Evolutionary conservation across 305 asterid genomes (phyloP).

Genomic region (Fraxinus paxiana): DNA sequence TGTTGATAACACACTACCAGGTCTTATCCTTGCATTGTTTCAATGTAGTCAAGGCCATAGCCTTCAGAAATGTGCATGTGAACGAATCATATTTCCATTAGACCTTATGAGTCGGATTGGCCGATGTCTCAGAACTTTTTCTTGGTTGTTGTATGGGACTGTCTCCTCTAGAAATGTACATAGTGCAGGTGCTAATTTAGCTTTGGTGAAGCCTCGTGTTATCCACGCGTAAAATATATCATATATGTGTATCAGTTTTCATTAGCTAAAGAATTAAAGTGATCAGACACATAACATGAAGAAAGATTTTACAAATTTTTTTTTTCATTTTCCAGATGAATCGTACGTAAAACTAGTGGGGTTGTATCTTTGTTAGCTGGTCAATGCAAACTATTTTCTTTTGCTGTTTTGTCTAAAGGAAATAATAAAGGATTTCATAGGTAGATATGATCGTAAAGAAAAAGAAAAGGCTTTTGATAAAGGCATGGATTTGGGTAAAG

Average conservation of each 20-base stretch:
- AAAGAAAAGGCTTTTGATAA: conserved; percentile 37
- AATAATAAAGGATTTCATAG: conserved; percentile 12
- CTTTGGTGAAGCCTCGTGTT: background rate
- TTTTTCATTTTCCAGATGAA: background rate
- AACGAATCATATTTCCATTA: background rate
- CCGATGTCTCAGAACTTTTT: background rate
- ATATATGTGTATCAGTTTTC: background rate
- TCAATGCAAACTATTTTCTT: conserved; percentile 13
- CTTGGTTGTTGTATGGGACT: background rate
- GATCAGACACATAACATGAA: conserved; percentile 7
- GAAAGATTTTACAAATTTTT: background rate
- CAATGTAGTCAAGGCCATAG: background rate
- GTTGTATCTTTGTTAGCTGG: conserved; percentile 7
- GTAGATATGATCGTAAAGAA: conserved; percentile 18
- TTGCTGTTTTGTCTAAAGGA: background rate
- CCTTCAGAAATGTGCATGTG: background rate
- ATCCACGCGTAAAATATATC: background rate
- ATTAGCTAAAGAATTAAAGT: background rate
- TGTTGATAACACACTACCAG: background rate
- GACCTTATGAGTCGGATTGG: background rate
- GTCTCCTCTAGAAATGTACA: background rate
- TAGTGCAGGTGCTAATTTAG: background rate
- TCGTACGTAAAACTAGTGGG: background rate
- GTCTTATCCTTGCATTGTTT: background rate
- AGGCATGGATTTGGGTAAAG: conserved; percentile 21